A percentile compares a stretch with the other conserved stretches of the same genome.
These are phyloP conservation scores for Coffea canephora DNA, from an alignment of 257 asterid genomes.

Conservation along the genomic window DNA sequence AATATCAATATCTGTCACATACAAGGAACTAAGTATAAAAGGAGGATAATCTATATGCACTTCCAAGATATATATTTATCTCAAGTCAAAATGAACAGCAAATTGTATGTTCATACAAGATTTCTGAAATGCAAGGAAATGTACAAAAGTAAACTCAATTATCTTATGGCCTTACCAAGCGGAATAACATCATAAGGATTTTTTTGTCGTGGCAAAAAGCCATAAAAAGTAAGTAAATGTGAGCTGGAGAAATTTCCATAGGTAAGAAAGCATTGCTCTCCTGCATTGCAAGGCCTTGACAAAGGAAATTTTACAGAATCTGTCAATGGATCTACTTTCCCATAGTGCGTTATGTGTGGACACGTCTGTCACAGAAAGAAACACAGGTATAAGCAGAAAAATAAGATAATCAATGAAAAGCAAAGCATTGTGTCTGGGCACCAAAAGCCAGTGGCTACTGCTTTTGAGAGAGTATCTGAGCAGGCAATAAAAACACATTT, in stretches of 20 bases:
- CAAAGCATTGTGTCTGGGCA: neutral
- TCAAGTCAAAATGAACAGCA: neutral
- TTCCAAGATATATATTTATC: neutral
- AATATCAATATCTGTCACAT: conserved; percentile 54
- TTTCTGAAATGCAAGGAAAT: neutral
- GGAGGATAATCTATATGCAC: neutral
- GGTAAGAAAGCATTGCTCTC: conserved; percentile 88
- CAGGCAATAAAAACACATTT: neutral
- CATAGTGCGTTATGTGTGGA: conserved; percentile 83
- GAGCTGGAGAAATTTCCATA: conserved; percentile 85
- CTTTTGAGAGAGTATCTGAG: neutral
- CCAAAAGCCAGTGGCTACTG: neutral
- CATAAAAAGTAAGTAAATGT: conserved; percentile 85
- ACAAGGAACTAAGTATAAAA: conserved; percentile 1
- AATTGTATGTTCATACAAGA: neutral
- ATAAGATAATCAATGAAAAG: neutral
- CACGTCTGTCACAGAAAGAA: conserved; percentile 46
- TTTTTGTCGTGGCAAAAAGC: conserved; percentile 75
- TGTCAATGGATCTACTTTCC: conserved; percentile 60
- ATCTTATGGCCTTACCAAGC: conserved; percentile 51
- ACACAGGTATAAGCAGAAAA: conserved; percentile 2
- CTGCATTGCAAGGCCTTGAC: conserved; percentile 71
- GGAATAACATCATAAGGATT: conserved; percentile 79
- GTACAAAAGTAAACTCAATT: neutral
- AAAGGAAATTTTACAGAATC: conserved; percentile 65